Evolutionary conservation across 495 filamentous ascomycete species (phyloP), one percentile per base, ranked within the genome.

Genomic region (Talaromyces nanjingensis): DNA sequence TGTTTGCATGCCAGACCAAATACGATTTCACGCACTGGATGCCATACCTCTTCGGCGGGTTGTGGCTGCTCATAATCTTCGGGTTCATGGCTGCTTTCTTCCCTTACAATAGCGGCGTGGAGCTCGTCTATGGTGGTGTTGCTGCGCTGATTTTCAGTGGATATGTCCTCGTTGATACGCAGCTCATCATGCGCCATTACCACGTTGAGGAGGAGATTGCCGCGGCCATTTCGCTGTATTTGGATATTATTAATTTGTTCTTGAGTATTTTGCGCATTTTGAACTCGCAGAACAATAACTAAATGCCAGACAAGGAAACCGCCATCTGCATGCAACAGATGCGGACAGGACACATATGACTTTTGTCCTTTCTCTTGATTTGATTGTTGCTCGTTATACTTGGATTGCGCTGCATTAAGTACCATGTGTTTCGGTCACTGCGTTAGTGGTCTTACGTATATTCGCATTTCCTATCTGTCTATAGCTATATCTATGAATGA

Each of bases 161-260:
- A 0, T 99, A 98, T 73, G 93, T 98, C 65, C 81, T 98, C 4
- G 91, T 98, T 20, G 94, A 98, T 73, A 98, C 94, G 2, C 93
- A 98, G 83, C 77, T 98, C 58, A 86, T 98, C 31, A 87, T 98
- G 85, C 86, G 92, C 65, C 91, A 94, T 73, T 93, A 96, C 70
- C 96, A 98, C 71, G 92, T 96, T 60, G 94, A 99, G 77, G 94
- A 99, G 83, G 94, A 99, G 83, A 97, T 99, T 72, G 93, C 92
- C 0, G 94, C 94, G 58, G 88, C 92, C 1, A 96, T 99, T 72
- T 91, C 90, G 70, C 83, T 99, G 56, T 99, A 99, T 73, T 79
- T 99, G 47, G 94, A 98, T 74, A 87, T 98, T 68, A 89, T 98
- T 78, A 98, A 98, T 79, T 76, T 98, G 68, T 98, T 98, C 84